Evolutionary conservation across 2,329 filamentous ascomycete species (phyloP), one percentile per base, ranked within the genome.

Genomic region (Talaromyces sp.): DNA sequence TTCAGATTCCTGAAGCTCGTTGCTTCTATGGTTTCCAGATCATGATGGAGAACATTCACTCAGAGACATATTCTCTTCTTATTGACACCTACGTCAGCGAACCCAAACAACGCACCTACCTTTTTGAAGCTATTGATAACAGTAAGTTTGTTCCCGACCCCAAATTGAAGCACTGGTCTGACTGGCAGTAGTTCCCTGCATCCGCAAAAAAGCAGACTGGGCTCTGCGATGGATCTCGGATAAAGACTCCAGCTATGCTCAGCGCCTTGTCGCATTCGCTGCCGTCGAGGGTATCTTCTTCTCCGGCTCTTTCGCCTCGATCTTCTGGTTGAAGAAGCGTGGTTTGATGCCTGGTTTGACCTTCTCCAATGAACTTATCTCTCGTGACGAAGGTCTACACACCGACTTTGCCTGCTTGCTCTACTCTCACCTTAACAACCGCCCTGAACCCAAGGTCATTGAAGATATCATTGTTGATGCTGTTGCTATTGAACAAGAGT

Each of bases 31-130:
- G 94, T 64, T 99, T 99, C 85, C 94, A 99, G 81, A 97, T 97
- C 81, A 99, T 99, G 94, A 97, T 99, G 90, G 94, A 99, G 84
- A 99, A 99, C 81, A 96, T 99, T 70, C 94, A 99, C 84, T 97
- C 94, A 15, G 94, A 99, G 81, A 99, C 94, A 56, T 99, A 99
- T 84, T 97, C 93, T 19, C 87, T 99, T 36, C 87, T 99, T 73
- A 99, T 99, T 74, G 94, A 99, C 76, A 97, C 93, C 63, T 99
- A 99, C 78, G 96, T 99, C 80, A 97, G 95, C 83, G 94, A 99
- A 81, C 89, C 90, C 63, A 89, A 89, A 73, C 93, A 99, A 81
- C 87, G 91, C 67, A 89, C 84, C 62, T 92, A 97, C 75, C 88
- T 99, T 59, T 97, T 99, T 81, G 96, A 99, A 71, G 94, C 94